Evolutionary conservation across 73 alveolate species (phyloP), one percentile per base, ranked within the genome.

Genomic region (Chromera velia): DNA sequence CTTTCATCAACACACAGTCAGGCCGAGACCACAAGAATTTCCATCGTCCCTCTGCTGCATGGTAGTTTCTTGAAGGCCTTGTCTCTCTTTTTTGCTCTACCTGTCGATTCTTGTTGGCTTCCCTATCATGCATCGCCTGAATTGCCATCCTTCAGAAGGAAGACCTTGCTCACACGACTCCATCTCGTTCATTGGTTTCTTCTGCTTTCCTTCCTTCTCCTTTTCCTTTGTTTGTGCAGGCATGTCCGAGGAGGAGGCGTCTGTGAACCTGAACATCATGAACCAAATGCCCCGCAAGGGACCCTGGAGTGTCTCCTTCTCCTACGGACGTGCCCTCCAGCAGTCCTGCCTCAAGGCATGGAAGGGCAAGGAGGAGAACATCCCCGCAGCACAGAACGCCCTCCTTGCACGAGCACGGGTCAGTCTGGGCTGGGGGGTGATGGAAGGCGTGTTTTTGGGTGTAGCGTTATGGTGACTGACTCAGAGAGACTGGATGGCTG

Each of bases 301-400:
- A 77, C 99, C 98, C 29, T 95, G 98, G 98, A 72, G 90, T 65
- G 83, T 95, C 63, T 77, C 97, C 40, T 95, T 95, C 97, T 91
- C 97, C 34, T 95, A 93, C 82, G 99, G 99, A 49, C 87, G 98
- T 82, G 99, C 99, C 45, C 93, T 95, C 80, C 93, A 95, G 87
- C 76, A 88, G 73, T 72, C 98, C 31, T 85, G 95, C 79, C 88
- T 95, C 40, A 93, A 92, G 94, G 90, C 99, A 49, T 95, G 98
- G 98, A 84, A 72, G 48, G 99, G 99, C 48, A 95, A 95, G 87
- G 84, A 73, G 24, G 99, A 95, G 87, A 94, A 95, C 84, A 82
- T 81, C 47, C 86, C 71, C 55, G 96, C 97, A 32, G 99, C 97
- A 32, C 95, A 95, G 81, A 94, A 84, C 33, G 96, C 96, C 27